Conservation (phyloP, 768 basidiomycete genomes). For the Trametopsis cervina region DNA sequence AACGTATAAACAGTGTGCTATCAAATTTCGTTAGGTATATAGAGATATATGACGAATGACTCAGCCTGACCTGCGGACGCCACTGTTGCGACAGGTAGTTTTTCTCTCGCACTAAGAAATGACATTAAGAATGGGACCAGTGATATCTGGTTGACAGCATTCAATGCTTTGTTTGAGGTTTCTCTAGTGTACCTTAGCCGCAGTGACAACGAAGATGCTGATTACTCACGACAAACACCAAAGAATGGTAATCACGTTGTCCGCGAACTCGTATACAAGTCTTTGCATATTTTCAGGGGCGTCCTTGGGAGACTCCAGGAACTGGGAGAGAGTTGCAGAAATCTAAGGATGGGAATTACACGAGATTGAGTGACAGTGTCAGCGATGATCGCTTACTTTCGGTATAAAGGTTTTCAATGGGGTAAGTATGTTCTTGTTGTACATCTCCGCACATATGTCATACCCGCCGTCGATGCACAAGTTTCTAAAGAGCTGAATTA, state of each 20-base stretch:
- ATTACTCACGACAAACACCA: conserved; percentile 90
- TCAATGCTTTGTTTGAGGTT: conserved; percentile 88
- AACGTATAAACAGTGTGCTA: conserved; percentile 90
- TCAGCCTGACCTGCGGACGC: conserved; percentile 70
- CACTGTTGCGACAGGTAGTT: conserved; percentile 64
- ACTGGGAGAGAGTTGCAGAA: conserved; percentile 62
- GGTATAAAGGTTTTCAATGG: conserved; percentile 71
- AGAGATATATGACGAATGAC: not conserved
- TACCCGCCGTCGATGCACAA: conserved; percentile 92
- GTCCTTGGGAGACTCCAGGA: conserved; percentile 51
- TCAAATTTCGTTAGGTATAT: not conserved
- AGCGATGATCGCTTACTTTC: conserved; percentile 42
- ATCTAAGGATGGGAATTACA: conserved; percentile 44
- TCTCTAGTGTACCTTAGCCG: conserved; percentile 45
- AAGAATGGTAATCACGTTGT: conserved; percentile 86
- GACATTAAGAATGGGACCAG: conserved; percentile 84
- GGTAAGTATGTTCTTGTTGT: conserved; percentile 86
- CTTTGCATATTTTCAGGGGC: conserved; percentile 65
- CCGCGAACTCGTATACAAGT: conserved; percentile 81
- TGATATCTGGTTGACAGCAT: conserved; percentile 74
- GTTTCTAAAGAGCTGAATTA: conserved; percentile 48
- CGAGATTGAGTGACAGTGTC: not conserved
- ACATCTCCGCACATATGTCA: conserved; percentile 95
- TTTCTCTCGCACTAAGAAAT: conserved; percentile 69
- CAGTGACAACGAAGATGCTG: not conserved